These are phyloP conservation scores for Alternaria angustiovoidea DNA, from an alignment of 2,329 filamentous ascomycete genomes.

Conservation along the genomic window DNA sequence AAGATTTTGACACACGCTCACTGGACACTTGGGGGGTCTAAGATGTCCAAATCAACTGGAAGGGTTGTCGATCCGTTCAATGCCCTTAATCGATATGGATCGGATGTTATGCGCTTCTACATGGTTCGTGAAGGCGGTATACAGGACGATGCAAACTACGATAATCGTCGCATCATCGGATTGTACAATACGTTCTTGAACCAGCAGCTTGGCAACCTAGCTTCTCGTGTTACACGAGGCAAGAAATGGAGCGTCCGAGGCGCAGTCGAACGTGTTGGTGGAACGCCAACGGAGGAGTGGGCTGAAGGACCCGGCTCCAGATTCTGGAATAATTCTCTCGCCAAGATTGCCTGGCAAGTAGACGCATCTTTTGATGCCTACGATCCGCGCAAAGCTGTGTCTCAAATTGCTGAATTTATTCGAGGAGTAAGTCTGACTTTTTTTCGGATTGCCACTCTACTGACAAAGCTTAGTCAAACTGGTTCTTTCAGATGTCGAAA, in stretches of 20 bases:
- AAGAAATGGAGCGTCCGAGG: slow-evolving; percentile 73
- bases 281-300: slow-evolving; percentile 39
- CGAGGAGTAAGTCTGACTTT: slow-evolving; percentile 32
- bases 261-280: slow-evolving; percentile 58
- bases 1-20: slow-evolving; percentile 89
- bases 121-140: slow-evolving; percentile 82
- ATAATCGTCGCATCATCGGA: slow-evolving; percentile 76
- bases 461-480: slow-evolving; percentile 64
- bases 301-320: slow-evolving; percentile 36
- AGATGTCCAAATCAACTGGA: slow-evolving; percentile 96
- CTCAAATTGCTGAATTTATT: slow-evolving; percentile 38
- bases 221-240: slow-evolving; percentile 72
- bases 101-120: slow-evolving; percentile 90
- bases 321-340: slow-evolving; percentile 52
- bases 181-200: slow-evolving; percentile 83
- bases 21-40: slow-evolving; percentile 89
- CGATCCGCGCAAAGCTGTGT: slow-evolving; percentile 40
- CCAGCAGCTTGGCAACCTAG: slow-evolving; percentile 80
- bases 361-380: slow-evolving; percentile 35
- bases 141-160: slow-evolving; percentile 81
- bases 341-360: slow-evolving; percentile 28
- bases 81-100: slow-evolving; percentile 85
- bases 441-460: neutral
- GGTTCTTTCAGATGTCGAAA: slow-evolving; percentile 67
- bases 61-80: slow-evolving; percentile 96